These are phyloP conservation scores for Penicillium sp. DNA, from an alignment of 2,329 filamentous ascomycete species.

Conservation along the genomic window DNA sequence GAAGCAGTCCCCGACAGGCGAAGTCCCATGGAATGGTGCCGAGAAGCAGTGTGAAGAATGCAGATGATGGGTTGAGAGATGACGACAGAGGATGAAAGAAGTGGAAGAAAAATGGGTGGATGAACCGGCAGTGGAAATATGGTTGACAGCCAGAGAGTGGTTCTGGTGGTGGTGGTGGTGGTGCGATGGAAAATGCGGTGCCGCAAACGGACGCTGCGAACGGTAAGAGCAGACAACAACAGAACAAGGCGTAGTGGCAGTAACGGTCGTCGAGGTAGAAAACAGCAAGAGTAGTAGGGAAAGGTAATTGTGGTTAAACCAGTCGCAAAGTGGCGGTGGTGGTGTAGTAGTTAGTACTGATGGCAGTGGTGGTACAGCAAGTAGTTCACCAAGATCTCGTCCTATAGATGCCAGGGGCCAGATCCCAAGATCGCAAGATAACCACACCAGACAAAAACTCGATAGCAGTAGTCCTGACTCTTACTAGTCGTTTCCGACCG, in stretches of 20 bases:
- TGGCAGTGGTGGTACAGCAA: too few species aligned
- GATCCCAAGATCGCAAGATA: neutral
- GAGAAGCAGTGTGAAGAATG: neutral
- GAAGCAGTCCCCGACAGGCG: neutral
- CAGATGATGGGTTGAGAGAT: neutral
- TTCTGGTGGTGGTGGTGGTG: neutral
- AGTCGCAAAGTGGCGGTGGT: neutral
- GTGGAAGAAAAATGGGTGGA: neutral
- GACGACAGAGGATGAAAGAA: neutral
- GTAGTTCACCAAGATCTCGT: neutral
- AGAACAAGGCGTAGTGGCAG: neutral
- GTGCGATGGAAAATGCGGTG: conserved; percentile 1
- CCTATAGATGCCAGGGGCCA: neutral
- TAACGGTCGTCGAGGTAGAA: neutral
- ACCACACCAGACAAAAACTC: neutral
- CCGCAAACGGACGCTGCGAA: conserved; percentile 7
- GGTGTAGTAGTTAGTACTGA: neutral
- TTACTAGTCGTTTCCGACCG: conserved; percentile 4
- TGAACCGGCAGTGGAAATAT: neutral
- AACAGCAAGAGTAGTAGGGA: neutral
- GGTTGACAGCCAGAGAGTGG: neutral
- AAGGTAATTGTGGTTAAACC: neutral
- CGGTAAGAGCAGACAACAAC: neutral
- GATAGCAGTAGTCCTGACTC: neutral
- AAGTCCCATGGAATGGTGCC: neutral